Conservation (phyloP, 2,329 filamentous ascomycete species). For the Dryadomyces quercivorus region DNA sequence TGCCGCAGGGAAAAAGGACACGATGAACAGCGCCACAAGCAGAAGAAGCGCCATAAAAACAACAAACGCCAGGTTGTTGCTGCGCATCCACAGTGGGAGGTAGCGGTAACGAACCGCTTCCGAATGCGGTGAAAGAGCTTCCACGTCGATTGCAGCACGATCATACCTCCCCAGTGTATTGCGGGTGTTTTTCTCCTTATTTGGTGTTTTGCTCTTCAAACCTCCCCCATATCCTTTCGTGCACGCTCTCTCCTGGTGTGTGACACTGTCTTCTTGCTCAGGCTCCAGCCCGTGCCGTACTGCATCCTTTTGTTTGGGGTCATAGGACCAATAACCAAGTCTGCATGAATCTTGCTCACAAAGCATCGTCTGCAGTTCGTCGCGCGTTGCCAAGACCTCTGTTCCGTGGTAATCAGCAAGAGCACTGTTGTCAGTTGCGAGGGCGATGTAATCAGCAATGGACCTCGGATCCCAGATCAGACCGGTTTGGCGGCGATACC, state of each 20-base stretch:
- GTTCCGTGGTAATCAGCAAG: conserved; percentile 59
- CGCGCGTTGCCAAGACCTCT: conserved; percentile 43
- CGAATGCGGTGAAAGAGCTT: conserved; percentile 31
- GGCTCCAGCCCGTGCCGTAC: conserved; percentile 68
- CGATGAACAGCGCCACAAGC: conserved; percentile 57
- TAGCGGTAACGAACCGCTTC: conserved; percentile 49
- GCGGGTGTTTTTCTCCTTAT: background rate
- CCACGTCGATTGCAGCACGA: conserved; percentile 14
- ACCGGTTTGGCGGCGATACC: conserved; percentile 55
- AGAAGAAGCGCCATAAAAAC: conserved; percentile 47
- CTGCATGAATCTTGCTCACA: conserved; percentile 50
- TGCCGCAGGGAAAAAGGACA: conserved; percentile 63
- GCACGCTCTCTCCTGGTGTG: conserved; percentile 2
- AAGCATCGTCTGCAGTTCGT: conserved; percentile 40
- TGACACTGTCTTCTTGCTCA: conserved; percentile 7
- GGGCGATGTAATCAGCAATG: conserved; percentile 65
- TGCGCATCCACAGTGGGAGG: conserved; percentile 65
- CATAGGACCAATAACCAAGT: conserved; percentile 77
- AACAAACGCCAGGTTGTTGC: conserved; percentile 52
- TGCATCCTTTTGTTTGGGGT: conserved; percentile 45
- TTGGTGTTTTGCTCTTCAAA: conserved; percentile 1
- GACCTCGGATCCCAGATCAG: conserved; percentile 77
- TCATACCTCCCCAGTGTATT: background rate
- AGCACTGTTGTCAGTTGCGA: conserved; percentile 71
- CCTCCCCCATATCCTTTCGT: too few relatives aligned